Percentiles rank a stretch among this genome's conserved stretches.
These are phyloP conservation scores for Gossypium herbaceum DNA, from an alignment of 345 rosid genomes.

Conservation along the genomic window DNA sequence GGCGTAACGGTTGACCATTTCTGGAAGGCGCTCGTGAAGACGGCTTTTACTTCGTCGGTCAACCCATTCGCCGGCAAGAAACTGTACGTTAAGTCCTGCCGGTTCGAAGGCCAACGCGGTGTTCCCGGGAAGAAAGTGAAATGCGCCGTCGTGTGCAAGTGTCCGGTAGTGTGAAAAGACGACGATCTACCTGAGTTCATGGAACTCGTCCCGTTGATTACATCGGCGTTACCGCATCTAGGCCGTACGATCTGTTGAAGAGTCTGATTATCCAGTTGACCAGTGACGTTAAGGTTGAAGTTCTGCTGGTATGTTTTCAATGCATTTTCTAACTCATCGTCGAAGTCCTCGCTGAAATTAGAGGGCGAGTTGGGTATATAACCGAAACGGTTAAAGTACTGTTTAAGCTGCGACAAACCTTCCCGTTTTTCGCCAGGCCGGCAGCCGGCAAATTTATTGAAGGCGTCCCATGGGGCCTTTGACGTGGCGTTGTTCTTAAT, in stretches of 20 bases:
- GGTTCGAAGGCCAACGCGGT: constrained; percentile 64
- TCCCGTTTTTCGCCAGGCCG: constrained; percentile 47
- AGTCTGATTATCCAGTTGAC: constrained; percentile 63
- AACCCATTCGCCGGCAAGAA: constrained; percentile 45
- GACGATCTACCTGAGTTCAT: constrained; percentile 65
- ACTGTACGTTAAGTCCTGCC: constrained; percentile 55
- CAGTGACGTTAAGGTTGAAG: constrained; percentile 68
- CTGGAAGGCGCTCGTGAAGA: constrained; percentile 65
- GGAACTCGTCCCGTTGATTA: constrained; percentile 70
- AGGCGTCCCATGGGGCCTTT: constrained; percentile 55
- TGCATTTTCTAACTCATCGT: constrained; percentile 53
- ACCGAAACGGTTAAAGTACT: constrained; percentile 73
- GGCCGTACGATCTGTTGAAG: constrained; percentile 58
- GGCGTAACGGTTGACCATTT: constrained; percentile 70
- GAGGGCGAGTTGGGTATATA: constrained; percentile 39
- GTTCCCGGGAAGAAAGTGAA: constrained; percentile 65
- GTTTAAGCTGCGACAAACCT: constrained; percentile 66
- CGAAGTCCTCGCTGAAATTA: constrained; percentile 70
- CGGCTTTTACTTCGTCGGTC: constrained; percentile 44
- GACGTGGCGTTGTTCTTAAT: constrained; percentile 22
- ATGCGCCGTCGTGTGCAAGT: constrained; percentile 51
- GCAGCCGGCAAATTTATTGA: constrained; percentile 58
- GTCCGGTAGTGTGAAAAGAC: constrained; percentile 17
- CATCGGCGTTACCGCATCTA: constrained; percentile 83
- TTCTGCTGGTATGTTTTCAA: constrained; percentile 65